Base-by-base conservation (phyloP, 139 green algal genomes). In the Ettlia oleoabundans region DNA sequence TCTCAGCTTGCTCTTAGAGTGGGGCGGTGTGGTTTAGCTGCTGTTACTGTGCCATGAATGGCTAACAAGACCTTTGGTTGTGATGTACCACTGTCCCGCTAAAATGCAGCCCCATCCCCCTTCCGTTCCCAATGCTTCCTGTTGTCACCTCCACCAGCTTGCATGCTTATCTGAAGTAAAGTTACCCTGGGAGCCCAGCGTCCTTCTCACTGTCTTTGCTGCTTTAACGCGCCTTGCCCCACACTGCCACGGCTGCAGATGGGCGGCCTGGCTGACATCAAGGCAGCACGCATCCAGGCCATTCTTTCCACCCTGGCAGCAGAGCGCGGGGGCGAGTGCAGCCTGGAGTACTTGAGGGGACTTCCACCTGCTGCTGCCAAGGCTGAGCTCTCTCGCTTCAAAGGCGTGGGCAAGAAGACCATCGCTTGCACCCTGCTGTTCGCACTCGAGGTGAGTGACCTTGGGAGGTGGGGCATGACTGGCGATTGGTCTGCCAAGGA, bases 331-430 rank as follows among this genome's bases (percentile, higher is more conserved):
- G 80, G 81, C 63, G n/a, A n/a, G n/a, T 84, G 68, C 55, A 86
- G 47, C 77, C 71, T 96, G 62, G 93, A 96, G 80, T 85, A 94
- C 84, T 52, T 96, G 43, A 68, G 85, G 2, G 51, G 35, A 61
- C 82, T 71, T 58, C 62, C n/a, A 76, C 86, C 75, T 43, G 90
- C 91, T 1, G 68, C 82, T 7, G 85, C 93, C 40, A 93, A 93
- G 70, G 43, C 53, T 0, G 80, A 89, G 55, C 88, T 94, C 42
- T 58, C 28, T 3, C 68, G 79, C 1, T 93, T 92, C 88, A 93
- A 92, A 37, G 93, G 93, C 8, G 88, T 96, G 41, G 93, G 93
- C 41, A 85, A 88, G 40, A 96, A 96, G 87, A 96, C 87, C 22
- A 65, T 92, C 3, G 72, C 90, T 0, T 96, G 93, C 85, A 88